phyloP scores from a whole-genome alignment of 202 grass and related monocot species.

The Schoenoplectus tabernaemontani region DNA sequence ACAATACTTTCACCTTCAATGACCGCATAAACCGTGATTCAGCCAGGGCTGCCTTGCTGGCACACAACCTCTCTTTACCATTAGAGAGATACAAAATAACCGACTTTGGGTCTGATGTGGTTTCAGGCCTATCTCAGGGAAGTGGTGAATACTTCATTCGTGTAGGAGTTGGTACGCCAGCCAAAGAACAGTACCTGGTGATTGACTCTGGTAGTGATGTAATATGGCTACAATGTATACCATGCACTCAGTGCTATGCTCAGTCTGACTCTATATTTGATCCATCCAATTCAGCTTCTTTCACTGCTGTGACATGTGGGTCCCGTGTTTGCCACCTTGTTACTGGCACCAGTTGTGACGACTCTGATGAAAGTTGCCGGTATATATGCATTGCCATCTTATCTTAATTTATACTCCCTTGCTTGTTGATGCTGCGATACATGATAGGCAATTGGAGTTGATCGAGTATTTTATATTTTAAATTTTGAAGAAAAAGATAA shows the following conservation, averaged over 20 bases:
- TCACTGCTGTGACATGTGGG: constrained; percentile 47
- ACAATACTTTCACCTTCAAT: constrained; percentile 10
- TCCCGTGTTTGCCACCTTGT: constrained; percentile 47
- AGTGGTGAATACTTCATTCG: constrained; percentile 95
- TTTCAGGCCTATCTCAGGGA: constrained; percentile 59
- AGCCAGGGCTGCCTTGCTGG: constrained; percentile 27
- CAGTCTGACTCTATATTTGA: constrained; percentile 87
- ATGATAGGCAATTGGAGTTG: background rate
- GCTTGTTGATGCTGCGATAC: background rate
- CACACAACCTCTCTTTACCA: constrained; percentile 18
- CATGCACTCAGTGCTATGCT: constrained; percentile 58
- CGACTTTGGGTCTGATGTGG: constrained; percentile 62
- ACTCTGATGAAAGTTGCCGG: constrained; percentile 5
- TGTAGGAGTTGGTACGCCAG: constrained; percentile 57
- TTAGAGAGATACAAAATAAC: constrained; percentile 15
- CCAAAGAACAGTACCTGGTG: constrained; percentile 66
- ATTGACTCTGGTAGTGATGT: constrained; percentile 93
- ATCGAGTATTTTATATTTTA: background rate
- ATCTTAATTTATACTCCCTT: background rate
- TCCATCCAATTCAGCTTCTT: constrained; percentile 55
- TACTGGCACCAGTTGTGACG: constrained; percentile 23
- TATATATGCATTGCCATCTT: background rate
- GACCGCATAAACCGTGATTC: constrained; percentile 33
- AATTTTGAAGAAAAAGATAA: background rate
- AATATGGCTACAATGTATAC: constrained; percentile 83